Percentiles rank a stretch among this genome's conserved stretches.
phyloP scores from a whole-genome alignment of 495 filamentous ascomycete genomes.

The Tuber calosporum region DNA sequence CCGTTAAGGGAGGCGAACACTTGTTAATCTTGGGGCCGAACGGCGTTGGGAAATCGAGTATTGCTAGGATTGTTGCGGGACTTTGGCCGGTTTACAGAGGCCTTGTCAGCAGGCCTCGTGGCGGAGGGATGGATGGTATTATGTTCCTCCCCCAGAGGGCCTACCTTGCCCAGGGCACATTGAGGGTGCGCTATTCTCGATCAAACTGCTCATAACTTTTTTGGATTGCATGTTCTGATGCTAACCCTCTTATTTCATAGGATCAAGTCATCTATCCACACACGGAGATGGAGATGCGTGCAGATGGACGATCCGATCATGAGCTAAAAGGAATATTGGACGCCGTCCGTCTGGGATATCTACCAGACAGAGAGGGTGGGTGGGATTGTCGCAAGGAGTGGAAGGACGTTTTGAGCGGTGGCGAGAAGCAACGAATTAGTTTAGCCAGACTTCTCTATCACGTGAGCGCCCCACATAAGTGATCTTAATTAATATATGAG shows the following conservation, averaged over 20 bases:
- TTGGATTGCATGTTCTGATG: background rate
- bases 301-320: constrained; percentile 63
- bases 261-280: constrained; percentile 99
- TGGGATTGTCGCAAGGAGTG: constrained; percentile 97
- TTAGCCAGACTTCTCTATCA: constrained; percentile 89
- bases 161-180: constrained; percentile 88
- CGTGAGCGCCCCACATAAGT: constrained; percentile 40
- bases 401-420: constrained; percentile 94
- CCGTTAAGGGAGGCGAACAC: constrained; percentile 84
- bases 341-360: constrained; percentile 75
- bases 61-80: constrained; percentile 81
- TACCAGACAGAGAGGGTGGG: constrained; percentile 85
- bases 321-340: constrained; percentile 71
- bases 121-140: constrained; percentile 75
- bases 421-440: constrained; percentile 95
- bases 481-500: background rate
- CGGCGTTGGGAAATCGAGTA: constrained; percentile 85
- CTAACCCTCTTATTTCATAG: constrained; percentile 42
- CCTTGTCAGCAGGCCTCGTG: constrained; percentile 76
- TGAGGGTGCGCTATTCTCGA: constrained; percentile 41
- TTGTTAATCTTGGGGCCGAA: constrained; percentile 92
- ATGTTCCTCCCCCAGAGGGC: constrained; percentile 97
- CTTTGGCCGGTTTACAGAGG: constrained; percentile 95
- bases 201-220: background rate
- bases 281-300: constrained; percentile 86